These are phyloP conservation scores for Vitis vinifera DNA, from an alignment of 164 flowering plant species.

Conservation along the genomic window ASM3070453v1 NC_081818.1:3236001-3236500, in stretches of 20 bases:
- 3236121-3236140: conserved; percentile 10
- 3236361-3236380: conserved; percentile 17
- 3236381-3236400: conserved; percentile 11
- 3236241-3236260: conserved; percentile 17
- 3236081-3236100: conserved; percentile 20
- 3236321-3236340: conserved; percentile 4
- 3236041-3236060: conserved; percentile 17
- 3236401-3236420: conserved; percentile 17
- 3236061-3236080: conserved; percentile 11
- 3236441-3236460: conserved; percentile 22
- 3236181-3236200: conserved; percentile 25
- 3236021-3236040: conserved; percentile 18
- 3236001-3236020: conserved; percentile 17
- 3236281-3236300: conserved; percentile 17
- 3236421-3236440: conserved; percentile 9
- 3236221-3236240: conserved; percentile 14
- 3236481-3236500: conserved; percentile 40
- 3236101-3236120: conserved; percentile 6
- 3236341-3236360: conserved; percentile 16
- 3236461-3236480: conserved; percentile 35
- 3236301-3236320: conserved; percentile 1
- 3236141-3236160: conserved; percentile 10
- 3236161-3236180: conserved; percentile 25
- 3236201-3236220: conserved; percentile 8
- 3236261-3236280: conserved; percentile 4